Conservation (phyloP, 164 flowering plant genomes). For the Warburgia ugandensis region DNA sequence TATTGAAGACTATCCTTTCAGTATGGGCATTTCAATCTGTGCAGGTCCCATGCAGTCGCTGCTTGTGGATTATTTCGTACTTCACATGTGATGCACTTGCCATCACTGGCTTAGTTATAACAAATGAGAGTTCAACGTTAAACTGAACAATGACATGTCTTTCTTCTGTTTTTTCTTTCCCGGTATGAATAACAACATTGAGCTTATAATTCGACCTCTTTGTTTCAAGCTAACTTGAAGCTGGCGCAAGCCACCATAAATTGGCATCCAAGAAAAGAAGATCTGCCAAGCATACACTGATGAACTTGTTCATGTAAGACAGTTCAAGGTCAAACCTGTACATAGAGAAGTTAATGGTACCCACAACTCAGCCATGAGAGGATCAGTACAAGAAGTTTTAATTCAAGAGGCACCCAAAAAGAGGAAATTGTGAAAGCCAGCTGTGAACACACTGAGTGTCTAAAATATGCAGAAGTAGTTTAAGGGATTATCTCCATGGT, state of each 20-base stretch:
- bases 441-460: background rate
- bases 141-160: background rate
- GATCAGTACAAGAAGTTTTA: background rate
- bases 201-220: constrained; percentile 1
- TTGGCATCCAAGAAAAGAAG: background rate
- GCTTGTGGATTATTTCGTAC: background rate
- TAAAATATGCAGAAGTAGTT: no score
- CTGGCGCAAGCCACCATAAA: background rate
- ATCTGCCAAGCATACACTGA: background rate
- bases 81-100: background rate
- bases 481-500: no score
- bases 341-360: background rate
- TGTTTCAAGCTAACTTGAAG: constrained; percentile 1
- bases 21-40: background rate
- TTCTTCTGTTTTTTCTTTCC: background rate
- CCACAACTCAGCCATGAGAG: background rate
- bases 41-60: background rate
- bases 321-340: background rate
- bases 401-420: background rate
- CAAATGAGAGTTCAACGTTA: background rate
- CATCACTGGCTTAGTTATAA: background rate
- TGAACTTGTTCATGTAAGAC: background rate
- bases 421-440: background rate
- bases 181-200: background rate
- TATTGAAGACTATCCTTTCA: no score